A percentile compares a stretch with the other conserved stretches of the same genome.
These are phyloP conservation scores for Begonia masoniana DNA, from an alignment of 306 rosid genomes.

Conservation along the genomic window DNA sequence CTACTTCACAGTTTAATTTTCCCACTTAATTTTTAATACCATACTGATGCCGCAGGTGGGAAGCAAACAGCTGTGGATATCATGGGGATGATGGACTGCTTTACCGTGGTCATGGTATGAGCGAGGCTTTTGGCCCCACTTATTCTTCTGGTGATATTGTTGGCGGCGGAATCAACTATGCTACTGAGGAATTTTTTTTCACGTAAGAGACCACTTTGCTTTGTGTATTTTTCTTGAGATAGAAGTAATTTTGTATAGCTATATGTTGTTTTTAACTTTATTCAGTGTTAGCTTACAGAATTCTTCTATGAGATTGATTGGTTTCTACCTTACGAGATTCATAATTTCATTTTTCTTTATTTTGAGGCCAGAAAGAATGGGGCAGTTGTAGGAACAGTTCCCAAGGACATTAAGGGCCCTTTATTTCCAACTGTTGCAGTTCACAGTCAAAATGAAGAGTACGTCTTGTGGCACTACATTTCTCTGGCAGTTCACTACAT, in stretches of 20 bases:
- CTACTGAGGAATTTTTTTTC: constrained; percentile 79
- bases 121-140: constrained; percentile 80
- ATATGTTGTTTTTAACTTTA: too few species aligned
- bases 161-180: constrained; percentile 94
- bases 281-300: neutral
- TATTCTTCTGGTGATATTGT: constrained; percentile 74
- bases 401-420: constrained; percentile 73
- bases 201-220: constrained; percentile 37
- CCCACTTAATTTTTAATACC: neutral
- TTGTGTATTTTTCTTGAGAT: neutral
- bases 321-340: neutral
- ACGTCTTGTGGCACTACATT: constrained; percentile 17
- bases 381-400: constrained; percentile 57
- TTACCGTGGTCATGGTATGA: constrained; percentile 68
- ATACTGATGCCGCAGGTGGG: constrained; percentile 49
- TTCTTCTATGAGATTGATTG: too few species aligned
- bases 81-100: constrained; percentile 93
- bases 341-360: constrained; percentile 8
- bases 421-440: constrained; percentile 88
- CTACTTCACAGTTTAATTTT: too few species aligned
- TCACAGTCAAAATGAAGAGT: constrained; percentile 99
- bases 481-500: neutral
- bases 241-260: too few species aligned
- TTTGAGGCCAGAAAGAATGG: constrained; percentile 71
- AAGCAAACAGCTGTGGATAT: constrained; percentile 89